phyloP scores from a whole-genome alignment of 2,329 filamentous ascomycete species.

The Calonectria leucothoes region DNA sequence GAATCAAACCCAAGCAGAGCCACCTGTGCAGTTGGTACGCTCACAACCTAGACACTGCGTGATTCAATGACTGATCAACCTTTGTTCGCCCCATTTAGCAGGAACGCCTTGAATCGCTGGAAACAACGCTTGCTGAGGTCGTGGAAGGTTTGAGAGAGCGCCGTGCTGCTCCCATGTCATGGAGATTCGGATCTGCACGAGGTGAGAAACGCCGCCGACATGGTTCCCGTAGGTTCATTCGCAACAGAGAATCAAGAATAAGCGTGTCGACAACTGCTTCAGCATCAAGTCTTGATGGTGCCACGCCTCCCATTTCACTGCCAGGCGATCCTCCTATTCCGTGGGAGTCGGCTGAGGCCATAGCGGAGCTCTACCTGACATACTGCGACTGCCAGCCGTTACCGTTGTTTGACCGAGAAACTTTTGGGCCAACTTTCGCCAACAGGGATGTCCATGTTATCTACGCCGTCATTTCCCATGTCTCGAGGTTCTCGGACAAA shows the following conservation, averaged over 20 bases:
- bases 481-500: not conserved
- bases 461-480: not conserved
- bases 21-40: not conserved
- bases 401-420: conserved; percentile 9
- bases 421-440: not conserved
- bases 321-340: no score
- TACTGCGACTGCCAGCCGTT: conserved; percentile 22
- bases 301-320: not conserved
- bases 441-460: not conserved
- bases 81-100: not conserved
- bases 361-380: conserved; percentile 6
- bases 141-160: not conserved
- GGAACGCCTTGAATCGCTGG: not conserved
- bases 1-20: no score
- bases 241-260: not conserved
- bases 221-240: not conserved
- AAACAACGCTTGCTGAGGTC: not conserved
- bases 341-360: not conserved
- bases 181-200: not conserved
- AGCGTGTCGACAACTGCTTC: not conserved
- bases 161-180: not conserved
- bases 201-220: not conserved
- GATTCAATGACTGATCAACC: not conserved
- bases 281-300: not conserved
- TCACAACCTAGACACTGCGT: not conserved